Evolutionary conservation across 345 rosid species (phyloP), one percentile per base, ranked within the genome.

Genomic region (Bruguiera sexangula): DNA sequence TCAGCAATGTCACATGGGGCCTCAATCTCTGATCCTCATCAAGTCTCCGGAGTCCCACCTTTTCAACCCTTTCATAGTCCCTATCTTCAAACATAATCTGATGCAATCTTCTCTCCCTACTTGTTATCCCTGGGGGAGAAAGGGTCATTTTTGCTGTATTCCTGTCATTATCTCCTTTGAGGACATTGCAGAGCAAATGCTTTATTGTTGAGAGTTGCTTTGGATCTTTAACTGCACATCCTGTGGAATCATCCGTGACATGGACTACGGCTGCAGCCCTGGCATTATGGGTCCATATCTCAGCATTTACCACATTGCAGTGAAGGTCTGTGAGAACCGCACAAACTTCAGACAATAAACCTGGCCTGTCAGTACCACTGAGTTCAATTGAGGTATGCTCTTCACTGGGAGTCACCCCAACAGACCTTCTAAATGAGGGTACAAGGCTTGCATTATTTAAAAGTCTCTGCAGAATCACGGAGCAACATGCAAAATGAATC

Each of bases 211-310:
- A 79, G n/a, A 93, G 92, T 21, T 81, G 86, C 56, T 63, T 69
- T 1, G 85, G 89, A 76, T 93, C 98, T 50, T 78, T 78, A 39
- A 90, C 85, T 29, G 94, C 92, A 52, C 75, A 60, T 30, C 83
- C 83, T 7, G 92, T 85, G 48, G 82, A 76, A 75, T 71, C 72
- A 73, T 90, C 97, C 7, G 86, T 89, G 69, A 89, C 88, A 75
- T 86, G 90, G 75, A 85, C 87, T 30, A 93, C 92, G 11, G 98
- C 96, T 3, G 98, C 98, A 60, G 98, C 97, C 82, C 96, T 85
- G 20, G 83, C 77, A 76, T 93, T 93, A 83, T 93, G 98, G 51
- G 98, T 91, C 98, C 98, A 93, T 73, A 93, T 86, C 80, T 90
- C 98, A 54, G 97, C 97, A 67, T 82, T 85, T 18, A 83, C 92